Conservation (phyloP, 805 yeast genomes). For the Peterozyma toletana region DNA sequence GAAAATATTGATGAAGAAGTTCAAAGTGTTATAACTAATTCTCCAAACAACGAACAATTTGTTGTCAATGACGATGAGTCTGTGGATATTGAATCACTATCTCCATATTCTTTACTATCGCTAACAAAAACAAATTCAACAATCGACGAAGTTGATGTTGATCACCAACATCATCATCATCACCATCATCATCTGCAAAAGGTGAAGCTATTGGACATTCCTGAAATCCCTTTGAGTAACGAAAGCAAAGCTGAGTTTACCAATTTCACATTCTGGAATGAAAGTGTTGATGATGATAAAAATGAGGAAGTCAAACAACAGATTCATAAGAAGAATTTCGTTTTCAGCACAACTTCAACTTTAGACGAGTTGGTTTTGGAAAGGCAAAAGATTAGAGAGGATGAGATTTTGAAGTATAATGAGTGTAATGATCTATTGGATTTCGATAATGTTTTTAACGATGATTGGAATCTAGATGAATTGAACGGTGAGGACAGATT, state of each 20-base stretch:
- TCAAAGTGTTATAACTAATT: neutral
- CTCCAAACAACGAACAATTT: constrained; percentile 2
- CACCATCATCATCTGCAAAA: constrained; percentile 5
- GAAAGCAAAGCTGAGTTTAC: neutral
- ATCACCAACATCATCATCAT: neutral
- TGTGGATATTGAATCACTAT: constrained; percentile 9
- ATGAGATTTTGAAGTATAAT: constrained; percentile 9
- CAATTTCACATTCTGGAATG: constrained; percentile 8
- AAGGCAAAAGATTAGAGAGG: constrained; percentile 9
- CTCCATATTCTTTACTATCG: constrained; percentile 11
- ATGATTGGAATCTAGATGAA: constrained; percentile 9
- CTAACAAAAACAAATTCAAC: constrained; percentile 13
- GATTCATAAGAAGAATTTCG: constrained; percentile 1
- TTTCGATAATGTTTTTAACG: constrained; percentile 8
- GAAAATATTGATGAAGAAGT: neutral
- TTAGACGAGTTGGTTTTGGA: constrained; percentile 8
- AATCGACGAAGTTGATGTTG: constrained; percentile 9
- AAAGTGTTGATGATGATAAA: neutral
- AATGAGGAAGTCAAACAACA: neutral
- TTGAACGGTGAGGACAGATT: neutral
- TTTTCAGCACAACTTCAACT: constrained; percentile 6
- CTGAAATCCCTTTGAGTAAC: constrained; percentile 1
- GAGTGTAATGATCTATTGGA: constrained; percentile 9
- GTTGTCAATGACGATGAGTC: constrained; percentile 9
- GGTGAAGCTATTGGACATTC: constrained; percentile 6